These are phyloP conservation scores for Hypholoma sublateritium DNA, from an alignment of 768 basidiomycete species.

Conservation along the genomic window DNA sequence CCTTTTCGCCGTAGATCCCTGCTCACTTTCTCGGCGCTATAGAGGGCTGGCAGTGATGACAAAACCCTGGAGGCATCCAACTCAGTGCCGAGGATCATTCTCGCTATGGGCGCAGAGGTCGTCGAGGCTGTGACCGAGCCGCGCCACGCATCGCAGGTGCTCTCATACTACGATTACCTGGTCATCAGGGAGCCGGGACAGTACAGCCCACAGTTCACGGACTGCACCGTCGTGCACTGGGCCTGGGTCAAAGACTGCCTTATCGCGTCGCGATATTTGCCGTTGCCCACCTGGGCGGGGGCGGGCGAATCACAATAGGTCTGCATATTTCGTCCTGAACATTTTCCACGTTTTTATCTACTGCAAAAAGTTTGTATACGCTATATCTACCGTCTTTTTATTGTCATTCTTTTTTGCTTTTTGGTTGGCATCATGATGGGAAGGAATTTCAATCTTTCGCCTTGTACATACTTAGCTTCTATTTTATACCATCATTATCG, in stretches of 20 bases:
- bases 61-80: conserved; percentile 40
- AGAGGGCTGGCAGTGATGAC: conserved; percentile 28
- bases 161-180: conserved; percentile 55
- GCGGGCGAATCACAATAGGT: conserved; percentile 24
- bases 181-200: conserved; percentile 53
- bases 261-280: conserved; percentile 55
- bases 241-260: conserved; percentile 80
- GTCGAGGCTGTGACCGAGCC: conserved; percentile 66
- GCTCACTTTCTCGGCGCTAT: background rate
- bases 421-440: background rate
- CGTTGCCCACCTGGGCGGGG: conserved; percentile 28
- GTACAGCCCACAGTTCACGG: conserved; percentile 24
- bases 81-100: conserved; percentile 61
- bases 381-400: background rate
- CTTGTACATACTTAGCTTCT: conserved; percentile 1
- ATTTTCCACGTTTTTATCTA: background rate
- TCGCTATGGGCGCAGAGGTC: conserved; percentile 73
- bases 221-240: conserved; percentile 47
- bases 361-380: background rate
- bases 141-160: conserved; percentile 36
- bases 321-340: conserved; percentile 4
- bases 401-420: conserved; percentile 3
- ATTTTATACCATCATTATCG: background rate
- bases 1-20: background rate
- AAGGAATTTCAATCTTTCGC: background rate